Evolutionary conservation across 2,329 filamentous ascomycete species (phyloP).

Genomic region (Clonostachys byssicola): DNA sequence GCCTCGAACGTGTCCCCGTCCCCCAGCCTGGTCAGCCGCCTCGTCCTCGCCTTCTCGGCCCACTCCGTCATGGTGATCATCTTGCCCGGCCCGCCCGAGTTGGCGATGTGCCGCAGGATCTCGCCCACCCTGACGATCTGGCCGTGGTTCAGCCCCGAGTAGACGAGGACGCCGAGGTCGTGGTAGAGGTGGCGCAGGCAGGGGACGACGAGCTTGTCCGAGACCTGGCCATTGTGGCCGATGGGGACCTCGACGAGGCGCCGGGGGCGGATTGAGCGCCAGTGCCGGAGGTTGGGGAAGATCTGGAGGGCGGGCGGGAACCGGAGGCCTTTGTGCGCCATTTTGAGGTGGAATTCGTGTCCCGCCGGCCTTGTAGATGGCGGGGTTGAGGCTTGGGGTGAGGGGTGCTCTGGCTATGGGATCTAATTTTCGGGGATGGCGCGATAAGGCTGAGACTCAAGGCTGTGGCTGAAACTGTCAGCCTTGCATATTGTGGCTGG

Average conservation of each 20-base stretch:
- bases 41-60: not conserved
- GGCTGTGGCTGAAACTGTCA: not conserved
- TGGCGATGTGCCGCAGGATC: not conserved
- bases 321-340: not conserved
- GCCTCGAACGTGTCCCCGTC: not conserved
- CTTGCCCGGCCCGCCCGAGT: not conserved
- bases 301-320: conserved; percentile 4
- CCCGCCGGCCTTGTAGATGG: too few relatives aligned
- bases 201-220: not conserved
- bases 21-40: not conserved
- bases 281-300: conserved; percentile 14
- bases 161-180: not conserved
- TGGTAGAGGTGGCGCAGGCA: conserved; percentile 7
- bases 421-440: not conserved
- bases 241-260: conserved; percentile 4
- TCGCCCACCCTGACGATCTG: not conserved
- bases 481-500: not conserved
- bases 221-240: not conserved
- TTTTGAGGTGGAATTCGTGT: not conserved
- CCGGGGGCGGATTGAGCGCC: conserved; percentile 10
- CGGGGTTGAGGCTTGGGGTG: conserved; percentile 2
- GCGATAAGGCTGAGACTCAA: not conserved
- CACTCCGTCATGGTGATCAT: not conserved
- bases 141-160: not conserved
- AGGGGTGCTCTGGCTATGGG: not conserved